Evolutionary conservation across 2,329 filamentous ascomycete species (phyloP).

Genomic region (Calonectria pseudoturangicola): DNA sequence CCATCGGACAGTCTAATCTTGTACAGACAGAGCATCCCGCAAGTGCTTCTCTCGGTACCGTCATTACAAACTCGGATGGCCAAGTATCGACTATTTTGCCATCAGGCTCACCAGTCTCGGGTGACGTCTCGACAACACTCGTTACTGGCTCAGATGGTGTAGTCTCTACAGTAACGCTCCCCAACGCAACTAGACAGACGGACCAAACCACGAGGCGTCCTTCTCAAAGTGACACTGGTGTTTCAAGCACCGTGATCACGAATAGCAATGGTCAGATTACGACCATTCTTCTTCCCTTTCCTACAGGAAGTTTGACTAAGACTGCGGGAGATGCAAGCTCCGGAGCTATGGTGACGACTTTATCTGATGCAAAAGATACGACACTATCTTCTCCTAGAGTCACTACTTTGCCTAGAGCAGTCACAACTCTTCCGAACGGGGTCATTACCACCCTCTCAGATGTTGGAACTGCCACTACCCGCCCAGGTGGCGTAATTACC

Average conservation of each 20-base stretch:
- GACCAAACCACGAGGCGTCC: neutral
- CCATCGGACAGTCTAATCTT: neutral
- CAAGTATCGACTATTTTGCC: conserved; percentile 6
- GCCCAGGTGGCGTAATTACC: neutral
- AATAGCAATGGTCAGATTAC: neutral
- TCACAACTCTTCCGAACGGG: neutral
- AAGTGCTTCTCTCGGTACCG: neutral
- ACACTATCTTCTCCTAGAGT: too few species aligned
- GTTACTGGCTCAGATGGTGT: neutral
- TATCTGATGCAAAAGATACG: too few species aligned
- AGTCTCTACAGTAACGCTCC: neutral
- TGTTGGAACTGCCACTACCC: neutral
- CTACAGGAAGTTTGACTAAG: too few species aligned
- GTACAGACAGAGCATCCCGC: neutral
- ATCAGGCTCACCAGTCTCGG: neutral
- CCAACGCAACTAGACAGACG: neutral
- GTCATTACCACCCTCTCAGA: neutral
- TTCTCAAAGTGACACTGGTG: neutral
- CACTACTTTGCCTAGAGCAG: neutral
- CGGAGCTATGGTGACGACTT: too few species aligned
- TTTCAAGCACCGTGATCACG: neutral
- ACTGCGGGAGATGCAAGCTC: too few species aligned
- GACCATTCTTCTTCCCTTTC: too few species aligned
- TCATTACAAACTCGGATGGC: neutral
- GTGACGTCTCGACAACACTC: neutral